These are phyloP conservation scores for Neurospora pannonica DNA, from an alignment of 495 filamentous ascomycete genomes.

Conservation along the genomic window DNA sequence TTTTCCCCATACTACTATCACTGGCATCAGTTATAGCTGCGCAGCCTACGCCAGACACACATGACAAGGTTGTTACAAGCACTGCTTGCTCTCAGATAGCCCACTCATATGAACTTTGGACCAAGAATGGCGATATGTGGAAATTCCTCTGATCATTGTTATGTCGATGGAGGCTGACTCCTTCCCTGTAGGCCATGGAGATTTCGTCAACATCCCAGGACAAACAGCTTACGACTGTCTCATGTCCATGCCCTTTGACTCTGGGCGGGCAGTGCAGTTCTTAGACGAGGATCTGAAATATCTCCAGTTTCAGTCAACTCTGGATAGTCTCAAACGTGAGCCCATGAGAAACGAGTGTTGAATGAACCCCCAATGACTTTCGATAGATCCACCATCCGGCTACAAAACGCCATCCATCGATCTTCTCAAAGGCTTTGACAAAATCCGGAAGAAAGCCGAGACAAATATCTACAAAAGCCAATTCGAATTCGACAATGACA, in stretches of 20 bases:
- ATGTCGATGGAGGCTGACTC: not conserved
- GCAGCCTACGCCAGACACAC: not conserved
- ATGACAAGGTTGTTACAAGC: not conserved
- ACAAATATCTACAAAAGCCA: not conserved
- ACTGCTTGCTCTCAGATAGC: not conserved
- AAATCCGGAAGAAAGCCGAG: not conserved
- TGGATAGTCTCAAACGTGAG: not conserved
- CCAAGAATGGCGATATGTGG: not conserved
- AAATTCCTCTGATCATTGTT: no score
- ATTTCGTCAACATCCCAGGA: not conserved
- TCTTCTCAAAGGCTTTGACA: not conserved
- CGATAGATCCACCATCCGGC: not conserved
- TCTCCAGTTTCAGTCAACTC: not conserved
- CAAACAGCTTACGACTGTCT: not conserved
- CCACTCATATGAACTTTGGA: not conserved
- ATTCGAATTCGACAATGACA: not conserved
- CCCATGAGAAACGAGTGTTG: not conserved
- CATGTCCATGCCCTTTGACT: not conserved
- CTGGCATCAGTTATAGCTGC: not conserved
- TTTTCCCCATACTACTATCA: not conserved
- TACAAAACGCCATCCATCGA: not conserved
- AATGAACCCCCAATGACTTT: not conserved
- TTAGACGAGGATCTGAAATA: not conserved
- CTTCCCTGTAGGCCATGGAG: not conserved
- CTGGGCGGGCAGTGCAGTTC: not conserved